Evolutionary conservation across 2,329 filamentous ascomycete genomes (phyloP).

Genomic region (Alternaria angustiovoidea): DNA sequence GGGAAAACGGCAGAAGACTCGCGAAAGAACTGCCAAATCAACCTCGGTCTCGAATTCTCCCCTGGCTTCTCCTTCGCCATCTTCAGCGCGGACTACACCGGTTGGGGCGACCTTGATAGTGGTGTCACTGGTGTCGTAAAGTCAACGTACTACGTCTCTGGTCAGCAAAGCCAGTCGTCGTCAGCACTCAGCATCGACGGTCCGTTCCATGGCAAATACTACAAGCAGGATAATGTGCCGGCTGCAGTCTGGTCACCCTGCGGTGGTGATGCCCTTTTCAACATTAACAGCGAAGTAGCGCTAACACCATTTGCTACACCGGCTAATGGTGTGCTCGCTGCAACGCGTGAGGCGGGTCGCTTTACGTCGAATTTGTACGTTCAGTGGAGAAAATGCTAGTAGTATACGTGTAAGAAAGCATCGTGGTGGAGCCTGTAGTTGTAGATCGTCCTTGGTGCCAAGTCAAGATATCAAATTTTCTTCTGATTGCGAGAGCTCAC

Average conservation of each 20-base stretch:
- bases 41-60: constrained; percentile 42
- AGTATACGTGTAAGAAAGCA: background rate
- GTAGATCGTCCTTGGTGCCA: background rate
- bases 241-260: constrained; percentile 43
- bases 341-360: constrained; percentile 35
- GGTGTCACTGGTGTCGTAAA: constrained; percentile 48
- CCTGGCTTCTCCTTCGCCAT: constrained; percentile 50
- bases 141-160: constrained; percentile 50
- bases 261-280: constrained; percentile 37
- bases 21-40: constrained; percentile 52
- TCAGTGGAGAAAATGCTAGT: constrained; percentile 46
- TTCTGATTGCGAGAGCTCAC: background rate
- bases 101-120: constrained; percentile 46
- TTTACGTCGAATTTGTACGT: constrained; percentile 41
- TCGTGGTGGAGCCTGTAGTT: background rate
- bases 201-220: constrained; percentile 55
- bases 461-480: background rate
- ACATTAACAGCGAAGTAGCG: constrained; percentile 42
- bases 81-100: constrained; percentile 46
- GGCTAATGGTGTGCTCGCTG: constrained; percentile 35
- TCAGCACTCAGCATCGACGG: constrained; percentile 45
- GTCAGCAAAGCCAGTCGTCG: constrained; percentile 37
- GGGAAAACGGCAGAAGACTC: constrained; percentile 33
- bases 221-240: constrained; percentile 53
- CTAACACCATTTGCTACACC: constrained; percentile 35